A percentile compares a stretch with the other conserved stretches of the same genome.
Evolutionary conservation across 2,329 filamentous ascomycete genomes (phyloP).

Genomic region (Verticillium alfalfae): DNA sequence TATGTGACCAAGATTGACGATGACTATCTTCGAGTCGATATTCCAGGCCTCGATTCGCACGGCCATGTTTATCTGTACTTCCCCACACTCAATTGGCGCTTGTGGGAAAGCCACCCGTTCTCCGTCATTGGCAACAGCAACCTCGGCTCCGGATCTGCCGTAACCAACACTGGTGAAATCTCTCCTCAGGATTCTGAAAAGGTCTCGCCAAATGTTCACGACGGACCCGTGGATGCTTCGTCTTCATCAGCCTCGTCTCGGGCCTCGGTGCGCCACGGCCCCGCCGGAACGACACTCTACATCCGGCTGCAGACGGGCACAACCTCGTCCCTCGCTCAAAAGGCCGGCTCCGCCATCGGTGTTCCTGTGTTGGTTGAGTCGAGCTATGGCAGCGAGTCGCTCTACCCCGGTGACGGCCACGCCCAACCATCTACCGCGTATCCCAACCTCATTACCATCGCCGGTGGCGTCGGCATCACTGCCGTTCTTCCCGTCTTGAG

Average conservation of each 20-base stretch:
- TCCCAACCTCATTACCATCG: constrained; percentile 20
- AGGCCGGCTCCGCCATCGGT: constrained; percentile 5
- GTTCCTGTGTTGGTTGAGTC: constrained; percentile 21
- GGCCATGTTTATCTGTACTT: constrained; percentile 43
- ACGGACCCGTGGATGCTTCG: not conserved
- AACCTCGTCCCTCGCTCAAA: constrained; percentile 14
- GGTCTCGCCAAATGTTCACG: not conserved
- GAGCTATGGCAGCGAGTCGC: constrained; percentile 19
- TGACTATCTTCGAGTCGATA: constrained; percentile 21
- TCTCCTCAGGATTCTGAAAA: not conserved
- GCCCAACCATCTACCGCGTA: not conserved
- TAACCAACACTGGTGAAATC: constrained; percentile 1
- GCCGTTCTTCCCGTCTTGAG: constrained; percentile 18
- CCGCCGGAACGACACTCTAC: constrained; percentile 19
- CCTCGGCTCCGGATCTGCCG: constrained; percentile 6
- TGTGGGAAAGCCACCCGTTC: constrained; percentile 27
- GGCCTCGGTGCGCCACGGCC: not conserved
- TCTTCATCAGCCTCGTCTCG: not conserved
- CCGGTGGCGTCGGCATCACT: constrained; percentile 24
- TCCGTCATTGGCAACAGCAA: constrained; percentile 15
- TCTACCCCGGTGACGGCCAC: not conserved
- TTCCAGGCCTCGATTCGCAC: constrained; percentile 15
- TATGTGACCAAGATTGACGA: constrained; percentile 19
- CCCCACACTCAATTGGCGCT: constrained; percentile 32
- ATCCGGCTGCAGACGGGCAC: constrained; percentile 16